Evolutionary conservation across 371 early-diverging fungal species (phyloP).

Genomic region (Actinomucor elegans): DNA sequence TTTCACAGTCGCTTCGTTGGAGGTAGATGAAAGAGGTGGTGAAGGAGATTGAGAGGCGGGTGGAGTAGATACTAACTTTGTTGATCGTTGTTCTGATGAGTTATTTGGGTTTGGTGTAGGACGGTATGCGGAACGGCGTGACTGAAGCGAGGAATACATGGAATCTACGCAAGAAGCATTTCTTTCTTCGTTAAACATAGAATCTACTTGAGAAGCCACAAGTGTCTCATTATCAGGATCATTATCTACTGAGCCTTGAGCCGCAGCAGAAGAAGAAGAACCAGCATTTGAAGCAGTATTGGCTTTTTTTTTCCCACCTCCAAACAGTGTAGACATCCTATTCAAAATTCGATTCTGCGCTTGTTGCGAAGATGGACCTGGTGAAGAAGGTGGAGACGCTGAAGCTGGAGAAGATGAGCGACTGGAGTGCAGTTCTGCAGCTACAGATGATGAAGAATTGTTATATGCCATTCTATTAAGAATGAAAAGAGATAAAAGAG

Average conservation of each 20-base stretch:
- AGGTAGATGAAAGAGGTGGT: conserved; percentile 3
- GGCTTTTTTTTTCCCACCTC: conserved; percentile 22
- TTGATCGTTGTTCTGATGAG: conserved; percentile 34
- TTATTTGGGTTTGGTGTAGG: conserved; percentile 27
- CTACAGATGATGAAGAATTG: neutral
- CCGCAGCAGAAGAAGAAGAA: neutral
- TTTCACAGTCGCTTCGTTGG: neutral
- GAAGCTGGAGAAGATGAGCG: conserved; percentile 7
- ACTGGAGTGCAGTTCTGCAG: neutral
- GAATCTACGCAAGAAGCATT: conserved; percentile 36
- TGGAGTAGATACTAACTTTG: conserved; percentile 24
- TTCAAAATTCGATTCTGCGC: conserved; percentile 14
- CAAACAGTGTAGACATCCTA: conserved; percentile 26
- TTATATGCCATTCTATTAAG: neutral
- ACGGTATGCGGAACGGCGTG: conserved; percentile 28
- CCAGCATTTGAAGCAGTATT: neutral
- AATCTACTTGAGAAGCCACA: conserved; percentile 20
- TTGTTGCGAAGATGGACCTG: neutral
- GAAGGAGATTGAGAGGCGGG: neutral
- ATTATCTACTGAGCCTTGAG: neutral
- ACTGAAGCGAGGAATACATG: conserved; percentile 36
- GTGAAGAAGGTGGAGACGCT: neutral
- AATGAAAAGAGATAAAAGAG: neutral
- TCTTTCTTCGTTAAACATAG: conserved; percentile 19
- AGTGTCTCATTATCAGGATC: neutral